Evolutionary conservation across 176 grass and related monocot species (phyloP), one percentile per base, ranked within the genome.

Genomic region (Raddia distichophylla): DNA sequence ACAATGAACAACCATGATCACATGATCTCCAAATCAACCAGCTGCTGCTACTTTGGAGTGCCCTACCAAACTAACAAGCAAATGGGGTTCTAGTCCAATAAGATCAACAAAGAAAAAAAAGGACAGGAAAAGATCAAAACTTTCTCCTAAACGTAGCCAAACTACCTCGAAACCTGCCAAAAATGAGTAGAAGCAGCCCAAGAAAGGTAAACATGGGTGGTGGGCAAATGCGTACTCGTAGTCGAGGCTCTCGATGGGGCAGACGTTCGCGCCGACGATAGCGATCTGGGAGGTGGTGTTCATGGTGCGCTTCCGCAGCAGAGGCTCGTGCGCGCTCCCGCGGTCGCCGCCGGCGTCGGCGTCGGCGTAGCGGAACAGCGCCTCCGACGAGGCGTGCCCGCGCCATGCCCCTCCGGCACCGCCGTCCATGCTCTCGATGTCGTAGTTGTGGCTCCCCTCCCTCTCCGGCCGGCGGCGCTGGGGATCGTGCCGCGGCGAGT

Each of bases 241-340:
- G 80, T 98, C 95, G 43, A 98, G 86, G 83, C 95, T 94, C 74
- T 94, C 92, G 67, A 98, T 60, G 18, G 92, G 84, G 84, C 75
- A 98, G 59, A 98, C 79, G 54, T 94, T 98, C 67, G 95, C 90
- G 2, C 95, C 92, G 68, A 98, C 78, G 48, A 98, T 94, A 61
- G 95, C 95, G 46, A 94, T 89, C 92, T 98, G 95, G 18, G 92
- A 94, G 19, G 95, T 94, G 22, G 92, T 91, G 80, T 94, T 94
- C 75, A 85, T 59, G 34, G 95, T 93, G 40, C 90, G 88, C 75
- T 83, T 91, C 77, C 95, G 81, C 65, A 94, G 84, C 64, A 98
- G 85, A 19, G 88, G 37, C 37, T 40, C 37, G 37, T 1, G 37
- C 37, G 37, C 37, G 92, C 81, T 93, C 54, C 2, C 58, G 85